Conservation (phyloP, 305 asterid genomes). For the Lippia alba region DNA sequence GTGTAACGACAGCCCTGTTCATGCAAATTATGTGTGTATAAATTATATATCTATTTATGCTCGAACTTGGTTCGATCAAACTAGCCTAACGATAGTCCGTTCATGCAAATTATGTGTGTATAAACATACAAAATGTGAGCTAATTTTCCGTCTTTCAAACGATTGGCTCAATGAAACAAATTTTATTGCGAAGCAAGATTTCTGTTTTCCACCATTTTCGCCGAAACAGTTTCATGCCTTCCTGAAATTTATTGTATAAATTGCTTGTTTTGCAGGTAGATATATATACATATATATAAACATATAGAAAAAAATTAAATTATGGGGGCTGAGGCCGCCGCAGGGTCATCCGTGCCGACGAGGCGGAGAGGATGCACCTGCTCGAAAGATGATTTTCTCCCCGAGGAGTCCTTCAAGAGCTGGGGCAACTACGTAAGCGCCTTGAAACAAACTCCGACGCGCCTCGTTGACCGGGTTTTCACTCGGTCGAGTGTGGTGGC, state of each 20-base stretch:
- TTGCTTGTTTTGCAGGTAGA: background rate
- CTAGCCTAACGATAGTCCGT: too few relatives aligned
- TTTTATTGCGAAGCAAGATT: too few relatives aligned
- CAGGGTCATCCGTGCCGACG: slow-evolving; percentile 31
- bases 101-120: too few relatives aligned
- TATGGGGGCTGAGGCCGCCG: slow-evolving; percentile 24
- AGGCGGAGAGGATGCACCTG: slow-evolving; percentile 46
- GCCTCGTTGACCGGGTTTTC: slow-evolving; percentile 53
- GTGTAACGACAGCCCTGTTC: too few relatives aligned
- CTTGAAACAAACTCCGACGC: slow-evolving; percentile 46
- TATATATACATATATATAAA: too few relatives aligned
- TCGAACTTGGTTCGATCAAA: too few relatives aligned
- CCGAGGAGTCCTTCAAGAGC: slow-evolving; percentile 65
- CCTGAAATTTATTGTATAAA: background rate
- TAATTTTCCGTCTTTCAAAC: too few relatives aligned
- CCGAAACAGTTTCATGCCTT: background rate
- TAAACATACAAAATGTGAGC: too few relatives aligned
- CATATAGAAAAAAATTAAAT: slow-evolving; percentile 20
- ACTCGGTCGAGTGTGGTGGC: slow-evolving; percentile 52
- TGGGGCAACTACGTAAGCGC: slow-evolving; percentile 55
- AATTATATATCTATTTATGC: too few relatives aligned
- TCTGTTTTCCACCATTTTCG: too few relatives aligned
- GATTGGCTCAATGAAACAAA: too few relatives aligned
- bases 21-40: too few relatives aligned
- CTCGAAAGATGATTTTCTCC: slow-evolving; percentile 59